These are phyloP conservation scores for Tritrichomonas foetus DNA, from an alignment of 208 protist genomes.

Conservation along the genomic window DNA sequence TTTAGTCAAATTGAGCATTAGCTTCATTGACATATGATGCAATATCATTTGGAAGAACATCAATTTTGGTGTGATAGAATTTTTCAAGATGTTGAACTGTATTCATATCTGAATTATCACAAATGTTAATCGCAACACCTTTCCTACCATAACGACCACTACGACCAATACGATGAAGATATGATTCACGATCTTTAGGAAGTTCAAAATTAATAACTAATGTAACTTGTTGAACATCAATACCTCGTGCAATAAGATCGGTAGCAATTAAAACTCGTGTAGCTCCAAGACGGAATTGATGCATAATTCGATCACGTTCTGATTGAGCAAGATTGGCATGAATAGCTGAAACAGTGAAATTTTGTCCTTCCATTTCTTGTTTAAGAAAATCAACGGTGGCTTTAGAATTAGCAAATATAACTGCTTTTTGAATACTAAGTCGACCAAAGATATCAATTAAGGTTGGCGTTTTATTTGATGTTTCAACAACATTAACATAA, in stretches of 20 bases:
- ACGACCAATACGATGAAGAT: conserved; percentile 79
- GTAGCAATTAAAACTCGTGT: conserved; percentile 95
- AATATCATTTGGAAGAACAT: not conserved
- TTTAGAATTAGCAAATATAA: conserved; percentile 98
- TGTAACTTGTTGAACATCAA: conserved; percentile 87
- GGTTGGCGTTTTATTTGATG: conserved; percentile 97
- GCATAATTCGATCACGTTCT: conserved; percentile 92
- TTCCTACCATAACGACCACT: conserved; percentile 91
- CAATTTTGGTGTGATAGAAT: not conserved
- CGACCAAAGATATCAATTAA: conserved; percentile 96
- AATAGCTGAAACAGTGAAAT: conserved; percentile 90
- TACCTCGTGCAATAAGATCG: conserved; percentile 93
- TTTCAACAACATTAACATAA: conserved; percentile 89
- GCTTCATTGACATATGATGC: conserved; percentile 55
- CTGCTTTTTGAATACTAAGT: conserved; percentile 90
- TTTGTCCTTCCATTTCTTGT: conserved; percentile 79
- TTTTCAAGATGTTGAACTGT: not conserved
- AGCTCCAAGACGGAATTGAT: conserved; percentile 86
- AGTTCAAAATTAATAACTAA: conserved; percentile 97
- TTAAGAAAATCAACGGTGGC: conserved; percentile 96
- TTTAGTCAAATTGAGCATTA: not conserved
- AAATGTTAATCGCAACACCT: conserved; percentile 95
- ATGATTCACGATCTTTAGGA: conserved; percentile 74
- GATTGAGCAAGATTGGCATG: conserved; percentile 91
- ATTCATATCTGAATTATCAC: conserved; percentile 74